These are phyloP conservation scores for Vigna mungo DNA, from an alignment of 306 rosid genomes.

Conservation along the genomic window DNA sequence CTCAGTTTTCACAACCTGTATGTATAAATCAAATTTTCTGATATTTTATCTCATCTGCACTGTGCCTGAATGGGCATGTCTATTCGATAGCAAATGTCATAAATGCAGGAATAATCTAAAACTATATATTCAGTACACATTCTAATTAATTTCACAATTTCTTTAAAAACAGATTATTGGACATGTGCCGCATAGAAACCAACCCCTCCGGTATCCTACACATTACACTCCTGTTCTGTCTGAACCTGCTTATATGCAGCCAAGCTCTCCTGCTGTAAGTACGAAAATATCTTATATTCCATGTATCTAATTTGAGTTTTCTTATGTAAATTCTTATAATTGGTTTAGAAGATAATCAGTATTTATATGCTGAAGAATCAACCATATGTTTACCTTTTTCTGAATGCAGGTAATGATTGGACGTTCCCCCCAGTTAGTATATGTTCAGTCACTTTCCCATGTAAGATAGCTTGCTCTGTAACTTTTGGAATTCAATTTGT, in stretches of 20 bases:
- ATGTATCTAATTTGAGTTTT: slow-evolving; percentile 39
- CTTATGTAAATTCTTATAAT: not conserved
- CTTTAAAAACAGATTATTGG: slow-evolving; percentile 68
- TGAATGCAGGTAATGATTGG: slow-evolving; percentile 82
- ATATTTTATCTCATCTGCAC: slow-evolving; percentile 32
- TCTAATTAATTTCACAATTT: slow-evolving; percentile 34
- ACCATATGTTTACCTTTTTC: slow-evolving; percentile 29
- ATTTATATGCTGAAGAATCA: slow-evolving; percentile 33
- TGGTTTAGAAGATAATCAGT: slow-evolving; percentile 21
- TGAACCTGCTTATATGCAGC: slow-evolving; percentile 70
- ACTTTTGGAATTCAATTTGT: slow-evolving; percentile 33
- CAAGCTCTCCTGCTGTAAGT: slow-evolving; percentile 83
- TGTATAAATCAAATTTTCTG: slow-evolving; percentile 42
- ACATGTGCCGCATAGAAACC: slow-evolving; percentile 70
- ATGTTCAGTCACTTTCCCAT: slow-evolving; percentile 81
- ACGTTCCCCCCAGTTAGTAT: slow-evolving; percentile 78
- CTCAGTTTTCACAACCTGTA: slow-evolving; percentile 86
- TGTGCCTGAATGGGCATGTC: not conserved
- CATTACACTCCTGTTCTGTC: slow-evolving; percentile 72
- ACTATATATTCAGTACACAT: slow-evolving; percentile 25
- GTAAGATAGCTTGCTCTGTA: slow-evolving; percentile 58
- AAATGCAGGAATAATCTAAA: slow-evolving; percentile 1
- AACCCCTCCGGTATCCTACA: slow-evolving; percentile 66
- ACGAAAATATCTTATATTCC: slow-evolving; percentile 26
- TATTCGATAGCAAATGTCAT: slow-evolving; percentile 36